Conservation (phyloP, 768 basidiomycete genomes). For the Pisolithus albus region DNA sequence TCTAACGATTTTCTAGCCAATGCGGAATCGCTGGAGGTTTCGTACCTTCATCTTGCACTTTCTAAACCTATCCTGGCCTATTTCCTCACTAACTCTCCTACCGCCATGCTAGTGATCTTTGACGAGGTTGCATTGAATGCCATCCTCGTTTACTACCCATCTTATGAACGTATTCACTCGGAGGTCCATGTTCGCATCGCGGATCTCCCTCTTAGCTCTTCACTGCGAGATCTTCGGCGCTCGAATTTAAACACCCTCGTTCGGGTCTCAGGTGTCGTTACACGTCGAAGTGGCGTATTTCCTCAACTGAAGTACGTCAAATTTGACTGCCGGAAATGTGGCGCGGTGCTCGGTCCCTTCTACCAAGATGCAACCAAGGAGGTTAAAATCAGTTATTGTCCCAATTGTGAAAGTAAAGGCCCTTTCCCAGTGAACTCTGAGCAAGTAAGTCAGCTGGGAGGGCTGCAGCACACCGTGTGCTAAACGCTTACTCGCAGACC, state of each 20-base stretch:
- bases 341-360: slow-evolving; percentile 91
- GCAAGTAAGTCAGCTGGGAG: slow-evolving; percentile 49
- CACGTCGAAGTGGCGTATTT: slow-evolving; percentile 91
- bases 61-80: slow-evolving; percentile 96
- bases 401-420: slow-evolving; percentile 89
- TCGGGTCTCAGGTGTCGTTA: slow-evolving; percentile 93
- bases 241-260: slow-evolving; percentile 92
- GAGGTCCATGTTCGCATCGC: slow-evolving; percentile 97
- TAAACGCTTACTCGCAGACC: slow-evolving; percentile 48
- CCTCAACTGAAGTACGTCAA: slow-evolving; percentile 99
- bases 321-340: slow-evolving; percentile 95
- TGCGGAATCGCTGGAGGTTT: slow-evolving; percentile 95
- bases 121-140: slow-evolving; percentile 93
- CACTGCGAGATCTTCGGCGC: slow-evolving; percentile 90
- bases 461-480: background rate
- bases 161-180: slow-evolving; percentile 94
- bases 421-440: slow-evolving; percentile 97
- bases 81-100: slow-evolving; percentile 92
- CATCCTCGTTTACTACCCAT: slow-evolving; percentile 92
- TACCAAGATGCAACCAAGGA: slow-evolving; percentile 96
- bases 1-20: slow-evolving; percentile 53
- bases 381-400: slow-evolving; percentile 89
- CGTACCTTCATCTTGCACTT: slow-evolving; percentile 87
- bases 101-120: slow-evolving; percentile 88
- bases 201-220: slow-evolving; percentile 83